phyloP scores from a whole-genome alignment of 2,329 filamentous ascomycete species.

The Seiridium unicorne region DNA sequence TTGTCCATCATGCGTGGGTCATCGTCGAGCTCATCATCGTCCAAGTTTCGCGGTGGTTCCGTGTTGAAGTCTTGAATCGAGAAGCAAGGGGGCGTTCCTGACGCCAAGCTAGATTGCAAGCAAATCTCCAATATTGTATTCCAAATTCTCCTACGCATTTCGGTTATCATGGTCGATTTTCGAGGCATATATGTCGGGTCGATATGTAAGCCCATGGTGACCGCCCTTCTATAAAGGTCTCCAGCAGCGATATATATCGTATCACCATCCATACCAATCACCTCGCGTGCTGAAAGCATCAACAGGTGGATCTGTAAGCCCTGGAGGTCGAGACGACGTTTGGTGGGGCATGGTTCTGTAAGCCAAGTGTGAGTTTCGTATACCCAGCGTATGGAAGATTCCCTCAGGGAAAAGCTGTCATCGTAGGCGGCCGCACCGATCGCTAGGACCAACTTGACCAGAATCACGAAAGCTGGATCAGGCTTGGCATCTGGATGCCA shows the following conservation, averaged over 20 bases:
- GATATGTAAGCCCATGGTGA: conserved; percentile 58
- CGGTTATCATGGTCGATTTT: conserved; percentile 45
- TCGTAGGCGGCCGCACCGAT: conserved; percentile 49
- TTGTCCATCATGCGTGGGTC: conserved; percentile 25
- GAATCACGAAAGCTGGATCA: conserved; percentile 44
- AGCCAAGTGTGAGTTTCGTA: conserved; percentile 53
- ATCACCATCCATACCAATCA: conserved; percentile 46
- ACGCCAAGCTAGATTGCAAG: conserved; percentile 42
- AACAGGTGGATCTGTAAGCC: conserved; percentile 53
- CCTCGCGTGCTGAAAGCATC: conserved; percentile 46
- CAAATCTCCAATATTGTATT: conserved; percentile 51
- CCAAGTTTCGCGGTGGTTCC: conserved; percentile 45
- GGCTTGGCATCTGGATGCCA: conserved; percentile 10
- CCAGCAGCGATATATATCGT: conserved; percentile 47
- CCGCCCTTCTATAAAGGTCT: conserved; percentile 48
- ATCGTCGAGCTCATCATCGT: conserved; percentile 43
- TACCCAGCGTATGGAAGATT: conserved; percentile 46
- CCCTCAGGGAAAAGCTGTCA: conserved; percentile 39
- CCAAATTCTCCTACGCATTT: conserved; percentile 57
- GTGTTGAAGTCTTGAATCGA: conserved; percentile 46
- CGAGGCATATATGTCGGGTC: conserved; percentile 50
- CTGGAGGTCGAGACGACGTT: conserved; percentile 45
- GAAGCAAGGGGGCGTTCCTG: conserved; percentile 45
- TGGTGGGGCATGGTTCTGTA: conserved; percentile 39
- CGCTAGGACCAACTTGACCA: conserved; percentile 52